Evolutionary conservation across 2,329 filamentous ascomycete genomes (phyloP).

Genomic region (Malbranchea zuffiana): DNA sequence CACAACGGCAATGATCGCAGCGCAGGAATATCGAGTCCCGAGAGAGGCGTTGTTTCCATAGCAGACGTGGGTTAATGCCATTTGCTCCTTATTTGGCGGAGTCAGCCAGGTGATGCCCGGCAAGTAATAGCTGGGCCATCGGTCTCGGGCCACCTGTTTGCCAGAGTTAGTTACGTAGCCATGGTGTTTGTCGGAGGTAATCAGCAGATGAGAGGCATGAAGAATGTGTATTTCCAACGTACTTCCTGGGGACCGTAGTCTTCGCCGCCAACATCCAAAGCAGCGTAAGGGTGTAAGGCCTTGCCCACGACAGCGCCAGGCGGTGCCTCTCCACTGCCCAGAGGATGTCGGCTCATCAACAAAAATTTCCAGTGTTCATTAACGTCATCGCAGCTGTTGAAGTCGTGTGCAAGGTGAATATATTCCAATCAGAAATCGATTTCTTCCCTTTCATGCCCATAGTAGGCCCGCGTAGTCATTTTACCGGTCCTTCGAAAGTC

Average conservation of each 20-base stretch:
- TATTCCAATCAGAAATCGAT: no score
- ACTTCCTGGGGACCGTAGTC: slow-evolving; percentile 1
- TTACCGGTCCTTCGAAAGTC: no score
- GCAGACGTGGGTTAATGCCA: slow-evolving; percentile 16
- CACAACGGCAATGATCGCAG: slow-evolving; percentile 19
- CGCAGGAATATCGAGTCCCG: slow-evolving; percentile 16
- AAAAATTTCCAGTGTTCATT: slow-evolving; percentile 1
- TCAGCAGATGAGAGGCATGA: background rate
- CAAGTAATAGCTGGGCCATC: slow-evolving; percentile 13
- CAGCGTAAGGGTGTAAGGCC: background rate
- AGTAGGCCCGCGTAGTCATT: no score
- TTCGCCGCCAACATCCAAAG: background rate
- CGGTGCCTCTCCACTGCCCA: background rate
- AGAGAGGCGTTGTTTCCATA: slow-evolving; percentile 19
- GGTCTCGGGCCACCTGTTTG: slow-evolving; percentile 6
- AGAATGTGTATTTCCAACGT: background rate
- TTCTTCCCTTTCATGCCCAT: no score
- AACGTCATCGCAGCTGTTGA: background rate
- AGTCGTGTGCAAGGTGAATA: no score
- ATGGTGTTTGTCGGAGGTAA: background rate
- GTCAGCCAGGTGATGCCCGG: slow-evolving; percentile 19
- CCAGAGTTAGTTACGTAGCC: background rate
- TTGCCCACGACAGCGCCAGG: background rate
- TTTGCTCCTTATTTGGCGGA: slow-evolving; percentile 14
- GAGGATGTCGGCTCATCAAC: slow-evolving; percentile 1